phyloP scores from a whole-genome alignment of 106 monocot species.

The Dactylorhiza incarnata region DNA sequence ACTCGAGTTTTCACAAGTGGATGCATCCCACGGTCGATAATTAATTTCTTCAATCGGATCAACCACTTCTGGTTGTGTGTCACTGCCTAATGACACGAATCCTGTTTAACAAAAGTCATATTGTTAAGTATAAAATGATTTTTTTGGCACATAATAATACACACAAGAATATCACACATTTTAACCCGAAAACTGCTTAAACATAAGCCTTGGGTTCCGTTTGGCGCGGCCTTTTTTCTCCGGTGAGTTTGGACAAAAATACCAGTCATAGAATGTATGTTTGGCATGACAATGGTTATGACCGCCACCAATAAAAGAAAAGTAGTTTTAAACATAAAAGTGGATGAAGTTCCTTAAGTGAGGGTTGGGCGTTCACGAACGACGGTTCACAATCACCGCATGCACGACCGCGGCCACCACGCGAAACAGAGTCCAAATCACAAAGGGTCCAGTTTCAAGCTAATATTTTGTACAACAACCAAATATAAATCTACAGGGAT shows the following conservation, averaged over 20 bases:
- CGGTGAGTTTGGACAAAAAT: too few relatives aligned
- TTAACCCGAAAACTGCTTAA: not conserved
- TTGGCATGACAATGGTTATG: too few relatives aligned
- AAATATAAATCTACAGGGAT: not conserved
- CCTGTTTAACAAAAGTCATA: not conserved
- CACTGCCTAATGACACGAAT: not conserved
- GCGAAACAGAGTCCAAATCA: too few relatives aligned
- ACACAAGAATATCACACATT: not conserved
- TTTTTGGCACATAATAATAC: not conserved
- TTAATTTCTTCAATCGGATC: slow-evolving; percentile 28
- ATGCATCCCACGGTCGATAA: slow-evolving; percentile 9
- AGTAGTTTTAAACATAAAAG: too few relatives aligned
- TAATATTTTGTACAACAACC: not conserved
- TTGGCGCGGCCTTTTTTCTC: too few relatives aligned
- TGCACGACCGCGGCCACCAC: too few relatives aligned
- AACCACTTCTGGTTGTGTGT: slow-evolving; percentile 8
- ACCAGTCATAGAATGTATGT: too few relatives aligned
- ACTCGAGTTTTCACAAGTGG: slow-evolving; percentile 1
- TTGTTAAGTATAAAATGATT: not conserved
- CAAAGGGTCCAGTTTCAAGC: not conserved
- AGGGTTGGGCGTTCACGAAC: too few relatives aligned
- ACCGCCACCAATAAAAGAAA: too few relatives aligned
- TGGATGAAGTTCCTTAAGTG: too few relatives aligned
- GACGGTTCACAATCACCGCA: too few relatives aligned
- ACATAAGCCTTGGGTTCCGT: not conserved